Evolutionary conservation across 176 grass and related monocot genomes (phyloP).

Genomic region (Rhynchospora breviuscula): DNA sequence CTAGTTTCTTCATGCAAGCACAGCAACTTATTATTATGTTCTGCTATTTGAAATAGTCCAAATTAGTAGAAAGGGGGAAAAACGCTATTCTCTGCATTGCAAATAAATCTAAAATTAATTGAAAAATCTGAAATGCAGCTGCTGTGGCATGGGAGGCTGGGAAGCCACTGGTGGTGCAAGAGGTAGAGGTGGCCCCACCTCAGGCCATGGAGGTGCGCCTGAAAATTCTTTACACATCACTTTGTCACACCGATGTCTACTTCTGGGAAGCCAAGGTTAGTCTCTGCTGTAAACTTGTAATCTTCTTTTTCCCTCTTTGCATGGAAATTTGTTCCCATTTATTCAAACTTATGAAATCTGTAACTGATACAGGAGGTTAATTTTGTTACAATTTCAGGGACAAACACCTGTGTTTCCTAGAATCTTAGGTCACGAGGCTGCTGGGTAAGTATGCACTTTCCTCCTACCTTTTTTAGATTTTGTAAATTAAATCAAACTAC

Average conservation of each 20-base stretch:
- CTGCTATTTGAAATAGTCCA: too few species aligned
- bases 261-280: constrained; percentile 84
- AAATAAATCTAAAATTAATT: too few species aligned
- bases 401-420: constrained; percentile 76
- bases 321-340: neutral
- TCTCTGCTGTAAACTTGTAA: too few species aligned
- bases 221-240: constrained; percentile 66
- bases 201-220: constrained; percentile 68
- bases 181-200: constrained; percentile 74
- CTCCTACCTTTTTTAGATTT: neutral
- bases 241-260: constrained; percentile 87
- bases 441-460: constrained; percentile 52
- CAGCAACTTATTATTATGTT: too few species aligned
- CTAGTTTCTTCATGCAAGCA: too few species aligned
- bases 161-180: constrained; percentile 60
- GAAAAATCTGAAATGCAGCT: constrained; percentile 25
- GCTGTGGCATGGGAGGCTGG: constrained; percentile 74
- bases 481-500: too few species aligned
- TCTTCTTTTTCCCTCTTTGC: neutral
- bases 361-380: neutral
- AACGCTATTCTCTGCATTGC: too few species aligned
- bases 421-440: constrained; percentile 38
- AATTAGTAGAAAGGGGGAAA: too few species aligned
- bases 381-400: constrained; percentile 24
- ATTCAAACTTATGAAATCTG: neutral